Evolutionary conservation across 164 flowering plant species (phyloP), one percentile per base, ranked within the genome.

Genomic region (Protea cynaroides): DNA sequence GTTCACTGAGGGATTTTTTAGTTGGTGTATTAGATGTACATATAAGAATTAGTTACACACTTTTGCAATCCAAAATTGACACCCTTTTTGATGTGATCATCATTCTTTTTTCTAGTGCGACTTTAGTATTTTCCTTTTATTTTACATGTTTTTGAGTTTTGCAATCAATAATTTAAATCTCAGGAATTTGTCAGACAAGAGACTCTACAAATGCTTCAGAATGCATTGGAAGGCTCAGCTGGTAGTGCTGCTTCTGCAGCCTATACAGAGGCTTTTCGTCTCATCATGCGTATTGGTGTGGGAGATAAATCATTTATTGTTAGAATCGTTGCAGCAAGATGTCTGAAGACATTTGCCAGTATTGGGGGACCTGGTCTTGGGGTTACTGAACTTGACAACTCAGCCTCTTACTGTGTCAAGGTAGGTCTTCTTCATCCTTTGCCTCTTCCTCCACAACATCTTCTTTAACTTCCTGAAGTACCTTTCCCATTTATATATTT

Each of bases 101-200:
- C 17, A 47, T 47, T 47, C 52, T 4, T 12, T 47, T 5, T 47
- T n/a, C 2, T 47, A 5, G 14, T 47, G 10, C 1, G 1, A 44
- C 24, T 24, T 36, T 12, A 9, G 38, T 10, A 56, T 21, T 11
- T 58, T 46, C 64, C 5, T 36, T 46, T 24, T 9, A 29, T 17
- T 25, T 9, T 68, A 25, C 18, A 13, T 19, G 11, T 24, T 47
- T 51, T 8, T 14, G 56, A 40, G 51, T 68, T 61, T 40, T 55
- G 18, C 55, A 63, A 51, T 40, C 21, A 8, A 10, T 62, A 6
- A 65, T n/a, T 19, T 21, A 40, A 44, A 47, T 63, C 64, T 60
- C 75, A 94, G 99, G 97, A 86, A 51, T 95, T 84, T 78, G 99
- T 95, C 68, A 85, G 97, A 71, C 84, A 86, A 83, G 97, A 95